Evolutionary conservation across 1,284 basidiomycete species (phyloP).

Genomic region (Athelia psychrophila): DNA sequence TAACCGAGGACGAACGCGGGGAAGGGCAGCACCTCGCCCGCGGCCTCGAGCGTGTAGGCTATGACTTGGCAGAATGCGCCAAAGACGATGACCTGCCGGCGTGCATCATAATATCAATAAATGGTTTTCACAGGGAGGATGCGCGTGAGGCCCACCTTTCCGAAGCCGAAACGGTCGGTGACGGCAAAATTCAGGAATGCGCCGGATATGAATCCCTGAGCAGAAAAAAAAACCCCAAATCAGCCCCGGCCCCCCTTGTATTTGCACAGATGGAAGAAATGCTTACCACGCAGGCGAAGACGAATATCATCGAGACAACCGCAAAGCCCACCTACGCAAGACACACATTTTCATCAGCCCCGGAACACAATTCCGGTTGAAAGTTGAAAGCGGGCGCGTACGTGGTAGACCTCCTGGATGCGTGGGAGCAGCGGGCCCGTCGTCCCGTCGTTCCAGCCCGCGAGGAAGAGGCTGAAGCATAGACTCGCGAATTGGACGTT

Average conservation of each 20-base stretch:
- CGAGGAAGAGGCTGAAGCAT: conserved; percentile 30
- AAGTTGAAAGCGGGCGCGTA: conserved; percentile 18
- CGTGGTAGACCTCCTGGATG: conserved; percentile 34
- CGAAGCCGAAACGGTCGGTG: conserved; percentile 52
- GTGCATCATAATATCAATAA: background rate
- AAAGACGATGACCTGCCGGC: background rate
- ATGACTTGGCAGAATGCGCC: conserved; percentile 29
- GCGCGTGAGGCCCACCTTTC: conserved; percentile 49
- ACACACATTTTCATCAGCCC: background rate
- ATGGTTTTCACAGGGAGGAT: too few relatives aligned
- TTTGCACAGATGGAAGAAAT: background rate
- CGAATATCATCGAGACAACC: conserved; percentile 43
- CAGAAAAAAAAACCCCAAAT: conserved; percentile 3
- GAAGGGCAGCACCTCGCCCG: conserved; percentile 51
- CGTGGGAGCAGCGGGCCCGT: conserved; percentile 53
- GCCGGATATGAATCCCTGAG: conserved; percentile 47
- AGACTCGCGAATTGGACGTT: background rate
- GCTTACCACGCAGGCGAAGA: conserved; percentile 38
- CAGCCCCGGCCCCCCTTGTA: background rate
- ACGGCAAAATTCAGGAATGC: conserved; percentile 48
- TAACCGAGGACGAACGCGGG: conserved; percentile 59
- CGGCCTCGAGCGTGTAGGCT: conserved; percentile 53
- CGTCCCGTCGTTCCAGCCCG: conserved; percentile 58
- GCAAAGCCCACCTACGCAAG: conserved; percentile 33
- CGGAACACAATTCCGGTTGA: too few relatives aligned